phyloP scores from a whole-genome alignment of 2,329 filamentous ascomycete species.

The Zopfia rhizophila region DNA sequence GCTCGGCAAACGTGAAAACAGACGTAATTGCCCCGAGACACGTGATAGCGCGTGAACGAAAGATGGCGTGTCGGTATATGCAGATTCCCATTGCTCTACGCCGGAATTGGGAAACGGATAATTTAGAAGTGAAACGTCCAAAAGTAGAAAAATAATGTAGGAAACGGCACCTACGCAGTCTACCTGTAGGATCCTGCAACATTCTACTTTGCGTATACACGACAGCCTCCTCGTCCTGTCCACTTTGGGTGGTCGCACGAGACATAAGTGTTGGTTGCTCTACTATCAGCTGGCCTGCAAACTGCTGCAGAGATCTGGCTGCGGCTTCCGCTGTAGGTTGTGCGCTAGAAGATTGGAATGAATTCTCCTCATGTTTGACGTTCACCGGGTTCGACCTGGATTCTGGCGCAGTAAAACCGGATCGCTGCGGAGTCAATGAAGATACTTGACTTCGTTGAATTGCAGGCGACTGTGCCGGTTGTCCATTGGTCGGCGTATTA shows the following conservation, averaged over 20 bases:
- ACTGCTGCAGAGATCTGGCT: slow-evolving; percentile 36
- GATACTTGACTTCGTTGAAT: slow-evolving; percentile 27
- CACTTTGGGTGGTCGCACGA: slow-evolving; percentile 52
- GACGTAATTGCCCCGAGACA: too few relatives aligned
- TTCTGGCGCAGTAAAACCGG: slow-evolving; percentile 14
- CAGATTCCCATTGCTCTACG: too few relatives aligned
- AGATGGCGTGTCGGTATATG: slow-evolving; percentile 8
- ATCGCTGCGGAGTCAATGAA: slow-evolving; percentile 13
- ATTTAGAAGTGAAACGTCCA: too few relatives aligned
- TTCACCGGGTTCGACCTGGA: slow-evolving; percentile 11
- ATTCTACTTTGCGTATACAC: slow-evolving; percentile 67
- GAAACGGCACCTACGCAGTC: slow-evolving; percentile 60
- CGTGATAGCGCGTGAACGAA: neutral
- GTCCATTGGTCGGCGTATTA: slow-evolving; percentile 37
- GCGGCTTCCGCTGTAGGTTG: slow-evolving; percentile 36
- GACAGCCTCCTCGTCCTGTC: slow-evolving; percentile 66
- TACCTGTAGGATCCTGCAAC: slow-evolving; percentile 68
- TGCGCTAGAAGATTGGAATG: slow-evolving; percentile 30
- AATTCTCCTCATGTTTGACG: slow-evolving; percentile 33
- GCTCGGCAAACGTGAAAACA: too few relatives aligned
- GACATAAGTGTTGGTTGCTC: slow-evolving; percentile 39
- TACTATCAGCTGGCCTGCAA: slow-evolving; percentile 31
- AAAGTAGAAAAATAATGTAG: slow-evolving; percentile 1
- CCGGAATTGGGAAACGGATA: slow-evolving; percentile 13
- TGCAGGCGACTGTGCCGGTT: slow-evolving; percentile 30